Conservation (phyloP, 2,329 filamentous ascomycete genomes). For the Hypoxylon sp. region DNA sequence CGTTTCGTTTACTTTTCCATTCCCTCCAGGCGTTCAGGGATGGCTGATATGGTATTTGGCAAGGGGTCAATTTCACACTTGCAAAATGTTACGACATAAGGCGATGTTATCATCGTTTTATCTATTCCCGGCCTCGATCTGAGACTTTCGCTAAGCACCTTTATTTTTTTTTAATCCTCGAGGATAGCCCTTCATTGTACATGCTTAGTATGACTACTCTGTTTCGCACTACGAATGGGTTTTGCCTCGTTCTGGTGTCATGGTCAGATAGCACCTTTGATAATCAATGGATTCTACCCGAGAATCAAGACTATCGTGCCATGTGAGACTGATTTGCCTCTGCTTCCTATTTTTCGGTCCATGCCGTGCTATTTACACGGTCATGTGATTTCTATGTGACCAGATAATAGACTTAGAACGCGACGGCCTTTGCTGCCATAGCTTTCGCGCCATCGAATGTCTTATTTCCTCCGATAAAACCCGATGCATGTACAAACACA, state of each 20-base stretch:
- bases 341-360: constrained; percentile 15
- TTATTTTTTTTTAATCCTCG: background rate
- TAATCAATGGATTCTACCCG: constrained; percentile 16
- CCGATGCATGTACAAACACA: constrained; percentile 93
- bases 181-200: constrained; percentile 17
- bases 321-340: background rate
- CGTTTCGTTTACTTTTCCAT: constrained; percentile 4
- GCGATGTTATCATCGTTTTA: constrained; percentile 18
- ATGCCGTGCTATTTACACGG: constrained; percentile 10
- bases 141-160: constrained; percentile 32
- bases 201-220: constrained; percentile 17
- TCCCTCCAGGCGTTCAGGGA: constrained; percentile 32
- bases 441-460: constrained; percentile 87
- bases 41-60: constrained; percentile 31
- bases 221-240: constrained; percentile 6
- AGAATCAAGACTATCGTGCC: constrained; percentile 19
- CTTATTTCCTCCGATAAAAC: constrained; percentile 96
- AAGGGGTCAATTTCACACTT: constrained; percentile 31
- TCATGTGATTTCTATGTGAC: constrained; percentile 1
- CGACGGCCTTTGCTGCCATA: constrained; percentile 84
- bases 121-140: constrained; percentile 18
- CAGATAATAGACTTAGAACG: constrained; percentile 48
- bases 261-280: constrained; percentile 35
- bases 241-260: constrained; percentile 21
- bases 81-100: constrained; percentile 18